phyloP scores from a whole-genome alignment of 371 early-diverging fungal genomes.

The Quaeritorhiza haematococci region DNA sequence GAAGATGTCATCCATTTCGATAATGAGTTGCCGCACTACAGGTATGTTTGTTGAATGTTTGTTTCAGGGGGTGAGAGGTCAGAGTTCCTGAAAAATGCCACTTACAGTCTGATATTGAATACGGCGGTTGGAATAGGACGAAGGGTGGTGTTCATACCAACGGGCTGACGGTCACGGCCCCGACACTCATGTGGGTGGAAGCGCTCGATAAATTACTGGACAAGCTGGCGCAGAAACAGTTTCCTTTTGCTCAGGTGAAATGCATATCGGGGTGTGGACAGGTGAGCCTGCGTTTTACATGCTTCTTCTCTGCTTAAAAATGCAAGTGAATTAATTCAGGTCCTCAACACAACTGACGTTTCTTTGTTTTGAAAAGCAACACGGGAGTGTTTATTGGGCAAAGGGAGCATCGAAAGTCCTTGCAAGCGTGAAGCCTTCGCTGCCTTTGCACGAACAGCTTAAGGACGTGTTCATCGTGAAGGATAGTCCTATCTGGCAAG shows the following conservation, averaged over 20 bases:
- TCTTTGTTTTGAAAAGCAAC: conserved; percentile 52
- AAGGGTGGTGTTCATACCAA: conserved; percentile 4
- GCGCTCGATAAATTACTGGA: conserved; percentile 62
- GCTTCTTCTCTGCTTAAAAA: no score
- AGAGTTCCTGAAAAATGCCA: neutral
- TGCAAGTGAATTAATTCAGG: no score
- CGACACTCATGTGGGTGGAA: conserved; percentile 76
- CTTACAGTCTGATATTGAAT: neutral
- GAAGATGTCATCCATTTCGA: conserved; percentile 56
- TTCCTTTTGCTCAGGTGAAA: conserved; percentile 8
- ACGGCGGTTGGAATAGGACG: conserved; percentile 6
- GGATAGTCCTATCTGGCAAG: conserved; percentile 81
- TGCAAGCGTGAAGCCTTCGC: conserved; percentile 20
- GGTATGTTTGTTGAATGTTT: conserved; percentile 4
- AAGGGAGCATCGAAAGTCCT: conserved; percentile 40
- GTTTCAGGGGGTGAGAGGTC: neutral
- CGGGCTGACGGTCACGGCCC: conserved; percentile 33
- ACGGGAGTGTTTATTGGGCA: conserved; percentile 78
- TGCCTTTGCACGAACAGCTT: conserved; percentile 49
- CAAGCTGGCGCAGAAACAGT: conserved; percentile 11
- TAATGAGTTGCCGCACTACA: conserved; percentile 52
- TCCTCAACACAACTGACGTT: neutral
- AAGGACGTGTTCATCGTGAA: conserved; percentile 51
- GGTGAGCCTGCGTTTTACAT: conserved; percentile 4
- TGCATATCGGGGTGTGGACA: conserved; percentile 17